Evolutionary conservation across 1,284 basidiomycete genomes (phyloP), one percentile per base, ranked within the genome.

Genomic region (Rhodotorula glutinis): DNA sequence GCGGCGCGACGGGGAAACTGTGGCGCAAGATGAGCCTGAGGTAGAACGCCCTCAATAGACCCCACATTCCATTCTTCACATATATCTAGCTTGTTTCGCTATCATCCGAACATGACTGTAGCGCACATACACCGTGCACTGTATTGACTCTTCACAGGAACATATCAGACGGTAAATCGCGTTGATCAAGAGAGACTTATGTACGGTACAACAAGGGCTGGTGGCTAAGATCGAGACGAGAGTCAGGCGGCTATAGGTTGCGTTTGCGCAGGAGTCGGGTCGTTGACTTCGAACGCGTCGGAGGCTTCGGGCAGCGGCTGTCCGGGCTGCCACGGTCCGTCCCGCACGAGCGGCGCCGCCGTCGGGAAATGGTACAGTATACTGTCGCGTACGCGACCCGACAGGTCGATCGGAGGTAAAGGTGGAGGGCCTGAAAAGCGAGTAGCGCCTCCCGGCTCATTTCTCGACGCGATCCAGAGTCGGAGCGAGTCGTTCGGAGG

Each of bases 1-100:
- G 65, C 63, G 57, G 62, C 67, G 57, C 44, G 54, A 25, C 59
- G 44, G 55, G 68, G 19, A 66, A 63, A 29, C 44, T 70, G 29
- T 21, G 52, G 65, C 44, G 61, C 38, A 70, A 70, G 58, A 25
- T 60, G 51, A 58, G 60, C n/a, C 8, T 60, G 23, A 59, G 44
- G 54, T 56, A 25, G 33, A 25, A 2, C 30, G 27, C 10, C 43
- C 17, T 13, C 30, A n/a, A n/a, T 10, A 10, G 14, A 19, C 23
- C 33, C 17, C 13, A 11, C 17, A 21, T 11, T 17, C 29, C 11
- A 19, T 43, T 10, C 43, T 29, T 19, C 14, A 19, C 40, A 3
- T 23, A 11, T 57, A 25, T 21, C 17, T 46, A 27, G 17, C 43
- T 44, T 44, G 43, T 44, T 19, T 21, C 17, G 17, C 14, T 44